These are phyloP conservation scores for Ophiostoma quercus DNA, from an alignment of 2,329 filamentous ascomycete species.

Conservation along the genomic window DNA sequence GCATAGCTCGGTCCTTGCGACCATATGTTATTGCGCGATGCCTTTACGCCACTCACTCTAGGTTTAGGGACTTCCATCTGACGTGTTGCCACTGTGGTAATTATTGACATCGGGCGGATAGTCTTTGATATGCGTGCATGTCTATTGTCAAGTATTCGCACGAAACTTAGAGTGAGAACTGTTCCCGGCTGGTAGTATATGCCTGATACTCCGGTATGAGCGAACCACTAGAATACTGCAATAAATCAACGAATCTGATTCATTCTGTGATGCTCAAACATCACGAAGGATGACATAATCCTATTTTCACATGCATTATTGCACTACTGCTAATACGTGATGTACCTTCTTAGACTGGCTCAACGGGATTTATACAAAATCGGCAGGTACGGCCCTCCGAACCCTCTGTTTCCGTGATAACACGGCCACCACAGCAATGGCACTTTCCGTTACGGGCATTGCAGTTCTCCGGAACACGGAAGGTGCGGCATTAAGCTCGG, in stretches of 20 bases:
- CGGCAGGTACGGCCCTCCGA: neutral
- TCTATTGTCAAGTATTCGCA: neutral
- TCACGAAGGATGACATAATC: neutral
- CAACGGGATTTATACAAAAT: neutral
- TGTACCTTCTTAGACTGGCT: neutral
- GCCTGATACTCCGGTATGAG: too few relatives aligned
- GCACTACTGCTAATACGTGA: neutral
- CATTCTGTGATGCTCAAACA: neutral
- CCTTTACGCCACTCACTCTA: neutral
- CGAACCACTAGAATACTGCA: too few relatives aligned
- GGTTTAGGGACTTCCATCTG: neutral
- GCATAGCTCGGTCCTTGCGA: neutral
- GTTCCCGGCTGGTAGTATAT: too few relatives aligned
- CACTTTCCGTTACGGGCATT: neutral
- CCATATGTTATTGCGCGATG: neutral
- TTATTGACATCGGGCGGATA: neutral
- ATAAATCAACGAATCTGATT: neutral
- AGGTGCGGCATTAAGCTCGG: neutral
- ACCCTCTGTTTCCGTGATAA: neutral
- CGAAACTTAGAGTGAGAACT: too few relatives aligned
- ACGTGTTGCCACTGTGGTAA: neutral
- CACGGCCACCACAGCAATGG: neutral
- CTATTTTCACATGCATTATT: neutral
- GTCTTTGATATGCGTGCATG: neutral
- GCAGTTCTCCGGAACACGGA: neutral